Base-by-base conservation (phyloP, 495 filamentous ascomycete species). In the Neurospora tetraspora region DNA sequence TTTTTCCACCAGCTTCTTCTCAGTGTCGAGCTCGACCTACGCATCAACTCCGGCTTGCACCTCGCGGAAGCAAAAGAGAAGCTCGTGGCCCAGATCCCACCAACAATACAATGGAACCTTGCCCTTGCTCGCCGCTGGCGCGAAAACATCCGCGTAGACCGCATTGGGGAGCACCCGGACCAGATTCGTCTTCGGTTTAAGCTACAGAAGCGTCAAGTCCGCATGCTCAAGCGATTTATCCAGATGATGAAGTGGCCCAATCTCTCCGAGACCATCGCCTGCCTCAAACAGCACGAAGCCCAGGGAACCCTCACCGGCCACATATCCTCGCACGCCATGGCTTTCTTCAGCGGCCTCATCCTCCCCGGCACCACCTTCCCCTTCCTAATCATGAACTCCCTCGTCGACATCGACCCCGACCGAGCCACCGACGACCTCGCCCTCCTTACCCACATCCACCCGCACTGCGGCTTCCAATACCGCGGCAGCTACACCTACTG, bases 1-100 rank as follows among this genome's bases (percentile, higher is more conserved):
- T 92, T 93, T 83, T 93, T 91, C 79, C 90, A 92, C 80, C 91
- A 92, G 79, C 80, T 93, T 36, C 82, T 93, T 11, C 83, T 93
- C 59, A 89, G 89, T 73, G 83, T 90, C 70, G 91, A 92, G 78
- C 82, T 93, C 5, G 88, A 91, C 73, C 78, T 88, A 45, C 86
- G 91, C 23, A 88, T 91, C 69, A 85, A 88, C 73, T 87, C 85
- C 10, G 79, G 80, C 6, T 79, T 84, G 39, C 87, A 89, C 80
- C 77, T 82, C 12, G 84, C 85, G 3, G 82, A 80, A 73, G 85
- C 87, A 4, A 89, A 87, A 73, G 84, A 87, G 71, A 85, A 86
- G 72, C 83, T 89, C 34, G 82, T 90, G 39, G 73, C 76, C 38
- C 86, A 87, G 71, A 86, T 92, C 71, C 90, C 90, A 6, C 88